Evolutionary conservation across 176 grass and related monocot genomes (phyloP).

Genomic region (Poa pratensis): DNA sequence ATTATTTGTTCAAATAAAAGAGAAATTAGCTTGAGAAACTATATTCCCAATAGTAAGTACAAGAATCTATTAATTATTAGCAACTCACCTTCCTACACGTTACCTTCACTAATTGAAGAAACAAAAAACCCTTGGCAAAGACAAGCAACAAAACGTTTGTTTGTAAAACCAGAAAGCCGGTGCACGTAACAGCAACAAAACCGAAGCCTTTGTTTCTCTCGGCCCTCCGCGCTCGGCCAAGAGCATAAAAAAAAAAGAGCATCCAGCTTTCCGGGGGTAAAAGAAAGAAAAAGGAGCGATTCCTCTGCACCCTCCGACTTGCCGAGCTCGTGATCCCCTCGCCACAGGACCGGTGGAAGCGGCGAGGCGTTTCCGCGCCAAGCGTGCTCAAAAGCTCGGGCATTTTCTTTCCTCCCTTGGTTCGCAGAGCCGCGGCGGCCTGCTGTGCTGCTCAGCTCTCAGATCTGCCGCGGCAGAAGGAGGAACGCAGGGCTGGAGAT

Average conservation of each 20-base stretch:
- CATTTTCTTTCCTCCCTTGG: conserved; percentile 1
- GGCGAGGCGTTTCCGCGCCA: conserved; percentile 41
- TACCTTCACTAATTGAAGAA: background rate
- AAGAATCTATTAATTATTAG: background rate
- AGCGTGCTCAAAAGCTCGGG: conserved; percentile 32
- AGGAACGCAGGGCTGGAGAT: conserved; percentile 36
- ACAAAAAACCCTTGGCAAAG: conserved; percentile 2
- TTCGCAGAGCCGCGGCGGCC: conserved; percentile 24
- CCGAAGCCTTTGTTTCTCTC: background rate
- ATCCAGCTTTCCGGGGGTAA: conserved; percentile 19
- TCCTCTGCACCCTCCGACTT: conserved; percentile 27
- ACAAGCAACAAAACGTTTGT: background rate
- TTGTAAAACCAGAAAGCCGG: conserved; percentile 31
- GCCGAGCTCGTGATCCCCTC: conserved; percentile 41
- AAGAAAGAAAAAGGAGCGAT: conserved; percentile 39
- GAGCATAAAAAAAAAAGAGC: background rate
- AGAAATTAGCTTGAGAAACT: background rate
- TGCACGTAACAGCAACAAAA: conserved; percentile 9
- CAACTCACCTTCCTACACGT: background rate
- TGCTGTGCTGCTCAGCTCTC: conserved; percentile 37
- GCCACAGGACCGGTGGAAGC: background rate
- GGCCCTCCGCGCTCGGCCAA: background rate
- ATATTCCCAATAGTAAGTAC: background rate
- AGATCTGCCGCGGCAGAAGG: conserved; percentile 36
- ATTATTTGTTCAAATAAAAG: background rate